These are phyloP conservation scores for Trapa bicornis DNA, from an alignment of 345 rosid species.

Conservation along the genomic window DNA sequence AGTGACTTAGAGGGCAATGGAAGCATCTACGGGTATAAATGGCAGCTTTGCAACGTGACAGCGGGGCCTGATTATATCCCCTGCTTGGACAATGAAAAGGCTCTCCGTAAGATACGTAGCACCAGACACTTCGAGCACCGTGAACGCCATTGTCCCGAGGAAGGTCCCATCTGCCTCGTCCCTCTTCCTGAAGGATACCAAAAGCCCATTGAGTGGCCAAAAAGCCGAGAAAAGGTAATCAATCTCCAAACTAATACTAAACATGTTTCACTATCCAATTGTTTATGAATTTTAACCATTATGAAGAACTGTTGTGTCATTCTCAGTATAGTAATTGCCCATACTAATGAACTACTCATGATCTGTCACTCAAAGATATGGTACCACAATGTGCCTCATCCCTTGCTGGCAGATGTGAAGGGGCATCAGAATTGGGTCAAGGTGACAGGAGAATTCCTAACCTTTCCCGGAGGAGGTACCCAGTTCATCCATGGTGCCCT, in stretches of 20 bases:
- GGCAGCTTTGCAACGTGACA: conserved; percentile 74
- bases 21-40: conserved; percentile 26
- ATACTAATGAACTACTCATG: not conserved
- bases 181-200: conserved; percentile 61
- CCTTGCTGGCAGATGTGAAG: conserved; percentile 61
- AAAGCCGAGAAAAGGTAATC: conserved; percentile 73
- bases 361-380: conserved; percentile 44
- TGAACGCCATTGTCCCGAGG: conserved; percentile 92
- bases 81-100: conserved; percentile 80
- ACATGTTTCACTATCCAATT: not conserved
- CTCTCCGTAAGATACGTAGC: conserved; percentile 32
- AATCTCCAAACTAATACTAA: not conserved
- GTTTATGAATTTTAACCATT: too few relatives aligned
- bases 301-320: too few relatives aligned
- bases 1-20: conserved; percentile 20
- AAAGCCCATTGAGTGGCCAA: conserved; percentile 60
- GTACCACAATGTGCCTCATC: conserved; percentile 88
- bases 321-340: too few relatives aligned
- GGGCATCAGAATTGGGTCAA: conserved; percentile 98
- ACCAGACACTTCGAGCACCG: conserved; percentile 73
- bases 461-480: conserved; percentile 94
- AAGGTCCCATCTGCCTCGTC: conserved; percentile 63
- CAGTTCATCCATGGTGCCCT: conserved; percentile 94
- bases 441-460: conserved; percentile 81
- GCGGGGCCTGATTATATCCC: conserved; percentile 85